Conservation (phyloP, 352 stramenopile genomes). For the Pythium biforme region DNA sequence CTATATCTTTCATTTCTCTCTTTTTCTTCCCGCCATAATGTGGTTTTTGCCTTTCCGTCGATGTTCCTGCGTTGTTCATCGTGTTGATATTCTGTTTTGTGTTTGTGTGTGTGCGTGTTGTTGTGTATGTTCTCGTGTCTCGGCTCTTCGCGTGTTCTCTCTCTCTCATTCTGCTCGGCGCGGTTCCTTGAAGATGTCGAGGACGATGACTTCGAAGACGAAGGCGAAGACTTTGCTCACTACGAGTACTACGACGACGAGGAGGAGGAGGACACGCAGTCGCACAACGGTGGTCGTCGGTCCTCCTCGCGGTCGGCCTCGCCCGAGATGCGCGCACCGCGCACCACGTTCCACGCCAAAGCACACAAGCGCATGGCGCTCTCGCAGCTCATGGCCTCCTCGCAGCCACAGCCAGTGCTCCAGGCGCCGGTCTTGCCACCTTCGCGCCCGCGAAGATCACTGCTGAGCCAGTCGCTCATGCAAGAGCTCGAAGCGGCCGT, state of each 20-base stretch:
- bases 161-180: neutral
- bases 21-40: slow-evolving; percentile 20
- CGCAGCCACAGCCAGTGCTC: slow-evolving; percentile 9
- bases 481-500: slow-evolving; percentile 1
- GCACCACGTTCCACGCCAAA: slow-evolving; percentile 4
- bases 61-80: slow-evolving; percentile 1
- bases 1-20: slow-evolving; percentile 4
- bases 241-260: slow-evolving; percentile 14
- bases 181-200: slow-evolving; percentile 2
- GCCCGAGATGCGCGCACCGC: slow-evolving; percentile 5
- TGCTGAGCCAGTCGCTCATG: slow-evolving; percentile 1
- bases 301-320: slow-evolving; percentile 10
- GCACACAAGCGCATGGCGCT: slow-evolving; percentile 17
- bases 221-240: slow-evolving; percentile 19
- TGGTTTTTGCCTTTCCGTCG: slow-evolving; percentile 14
- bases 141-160: neutral
- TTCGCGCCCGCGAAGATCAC: neutral
- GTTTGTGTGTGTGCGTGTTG: slow-evolving; percentile 22
- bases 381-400: slow-evolving; percentile 12
- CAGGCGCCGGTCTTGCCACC: neutral
- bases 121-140: slow-evolving; percentile 14
- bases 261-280: neutral
- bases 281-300: neutral
- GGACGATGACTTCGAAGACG: slow-evolving; percentile 9
- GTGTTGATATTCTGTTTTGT: slow-evolving; percentile 21